Evolutionary conservation across 1,284 basidiomycete genomes (phyloP).

Genomic region (Coniferiporia sulphurascens): DNA sequence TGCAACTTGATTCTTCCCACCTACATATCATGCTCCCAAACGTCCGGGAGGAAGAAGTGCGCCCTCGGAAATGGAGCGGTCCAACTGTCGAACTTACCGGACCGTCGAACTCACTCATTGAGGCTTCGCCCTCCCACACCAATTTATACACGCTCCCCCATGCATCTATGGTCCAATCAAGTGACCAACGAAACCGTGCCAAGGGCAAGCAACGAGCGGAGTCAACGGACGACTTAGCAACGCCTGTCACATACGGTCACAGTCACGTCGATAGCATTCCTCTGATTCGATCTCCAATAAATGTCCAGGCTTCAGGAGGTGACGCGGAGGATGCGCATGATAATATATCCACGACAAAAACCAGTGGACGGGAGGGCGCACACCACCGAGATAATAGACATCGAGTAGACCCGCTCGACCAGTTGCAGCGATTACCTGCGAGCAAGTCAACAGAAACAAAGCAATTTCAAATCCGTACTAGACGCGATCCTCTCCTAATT

Average conservation of each 20-base stretch:
- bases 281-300: background rate
- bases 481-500: constrained; percentile 10
- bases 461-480: constrained; percentile 7
- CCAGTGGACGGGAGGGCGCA: background rate
- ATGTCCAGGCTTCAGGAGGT: background rate
- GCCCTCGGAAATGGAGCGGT: background rate
- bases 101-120: background rate
- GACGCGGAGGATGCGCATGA: background rate
- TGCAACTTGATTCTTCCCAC: background rate
- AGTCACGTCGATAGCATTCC: background rate
- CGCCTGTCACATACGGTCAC: background rate
- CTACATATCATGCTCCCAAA: background rate
- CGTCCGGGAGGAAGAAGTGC: background rate
- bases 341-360: background rate
- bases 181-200: background rate
- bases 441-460: background rate
- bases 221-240: background rate
- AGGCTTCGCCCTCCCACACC: background rate
- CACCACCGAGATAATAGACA: background rate
- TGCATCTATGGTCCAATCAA: background rate
- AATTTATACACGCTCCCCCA: background rate
- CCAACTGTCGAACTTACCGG: background rate
- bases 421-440: background rate
- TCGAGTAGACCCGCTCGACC: background rate
- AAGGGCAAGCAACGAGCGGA: constrained; percentile 1